Conservation (phyloP, 2,329 filamentous ascomycete genomes). For the Paraphaeosphaeria minitans region DNA sequence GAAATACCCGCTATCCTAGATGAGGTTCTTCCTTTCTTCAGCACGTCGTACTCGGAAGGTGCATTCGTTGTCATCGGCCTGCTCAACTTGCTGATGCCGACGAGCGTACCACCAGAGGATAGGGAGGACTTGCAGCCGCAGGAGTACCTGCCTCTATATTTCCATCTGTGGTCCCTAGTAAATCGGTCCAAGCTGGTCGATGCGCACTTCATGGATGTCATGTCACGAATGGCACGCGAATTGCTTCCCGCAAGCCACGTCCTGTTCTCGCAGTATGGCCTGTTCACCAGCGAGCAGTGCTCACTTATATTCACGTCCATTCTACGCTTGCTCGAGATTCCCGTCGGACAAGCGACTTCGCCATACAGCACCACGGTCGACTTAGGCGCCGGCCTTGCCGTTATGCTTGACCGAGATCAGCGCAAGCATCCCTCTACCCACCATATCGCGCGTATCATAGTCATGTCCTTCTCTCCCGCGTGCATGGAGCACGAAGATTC, state of each 20-base stretch:
- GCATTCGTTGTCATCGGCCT: conserved; percentile 91
- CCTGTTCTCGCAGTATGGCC: conserved; percentile 82
- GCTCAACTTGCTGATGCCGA: conserved; percentile 87
- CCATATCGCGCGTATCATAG: conserved; percentile 89
- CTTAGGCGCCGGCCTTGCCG: conserved; percentile 77
- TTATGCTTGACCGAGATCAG: conserved; percentile 88
- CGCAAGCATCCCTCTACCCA: conserved; percentile 92
- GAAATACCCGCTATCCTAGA: conserved; percentile 75
- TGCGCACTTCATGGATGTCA: conserved; percentile 83
- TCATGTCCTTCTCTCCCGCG: conserved; percentile 87
- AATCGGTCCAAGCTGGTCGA: conserved; percentile 89
- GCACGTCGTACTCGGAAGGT: conserved; percentile 87
- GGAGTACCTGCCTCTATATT: conserved; percentile 89
- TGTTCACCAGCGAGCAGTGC: conserved; percentile 91
- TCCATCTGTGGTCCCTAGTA: conserved; percentile 94
- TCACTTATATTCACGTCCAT: conserved; percentile 92
- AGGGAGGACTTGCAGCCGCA: conserved; percentile 81
- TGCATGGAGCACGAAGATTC: conserved; percentile 80
- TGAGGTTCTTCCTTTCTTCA: conserved; percentile 69
- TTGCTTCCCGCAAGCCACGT: conserved; percentile 76
- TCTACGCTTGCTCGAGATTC: conserved; percentile 88
- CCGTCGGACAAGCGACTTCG: conserved; percentile 92
- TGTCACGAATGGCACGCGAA: conserved; percentile 86
- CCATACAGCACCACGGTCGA: conserved; percentile 84
- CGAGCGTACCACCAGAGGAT: conserved; percentile 73